Percentiles rank a stretch among this genome's conserved stretches.
phyloP scores from a whole-genome alignment of 2,329 filamentous ascomycete genomes.

The Camillea tinctor region DNA sequence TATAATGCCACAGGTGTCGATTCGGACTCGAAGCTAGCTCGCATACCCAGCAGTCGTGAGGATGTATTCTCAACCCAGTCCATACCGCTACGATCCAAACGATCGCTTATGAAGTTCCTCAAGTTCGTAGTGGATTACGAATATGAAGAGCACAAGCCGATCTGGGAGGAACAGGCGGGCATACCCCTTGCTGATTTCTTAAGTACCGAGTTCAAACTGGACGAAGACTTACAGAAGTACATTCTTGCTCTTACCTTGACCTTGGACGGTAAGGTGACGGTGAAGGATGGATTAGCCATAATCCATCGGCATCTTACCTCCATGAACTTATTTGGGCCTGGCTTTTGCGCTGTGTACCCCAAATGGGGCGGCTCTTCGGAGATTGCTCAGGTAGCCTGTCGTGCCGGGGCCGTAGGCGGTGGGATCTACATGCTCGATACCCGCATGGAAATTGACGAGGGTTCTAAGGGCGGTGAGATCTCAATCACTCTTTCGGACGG shows the following conservation, averaged over 20 bases:
- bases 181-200: conserved; percentile 59
- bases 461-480: conserved; percentile 30
- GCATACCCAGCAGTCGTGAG: conserved; percentile 85
- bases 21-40: conserved; percentile 47
- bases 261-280: conserved; percentile 60
- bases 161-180: conserved; percentile 59
- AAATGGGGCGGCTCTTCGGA: conserved; percentile 93
- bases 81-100: conserved; percentile 78
- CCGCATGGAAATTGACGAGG: conserved; percentile 48
- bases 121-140: conserved; percentile 79
- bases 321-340: conserved; percentile 82
- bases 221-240: conserved; percentile 63
- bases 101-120: conserved; percentile 88
- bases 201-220: conserved; percentile 62
- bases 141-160: conserved; percentile 49
- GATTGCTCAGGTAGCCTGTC: conserved; percentile 86
- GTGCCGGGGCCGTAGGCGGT: conserved; percentile 86
- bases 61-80: conserved; percentile 80
- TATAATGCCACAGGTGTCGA: conserved; percentile 44
- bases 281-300: conserved; percentile 64
- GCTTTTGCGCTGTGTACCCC: conserved; percentile 84
- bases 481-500: conserved; percentile 56
- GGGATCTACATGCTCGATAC: conserved; percentile 84
- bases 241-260: conserved; percentile 71
- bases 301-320: conserved; percentile 81